Percentiles rank a stretch among this genome's conserved stretches.
Evolutionary conservation across 805 yeast genomes (phyloP).

Genomic region (Candida boleticola): DNA sequence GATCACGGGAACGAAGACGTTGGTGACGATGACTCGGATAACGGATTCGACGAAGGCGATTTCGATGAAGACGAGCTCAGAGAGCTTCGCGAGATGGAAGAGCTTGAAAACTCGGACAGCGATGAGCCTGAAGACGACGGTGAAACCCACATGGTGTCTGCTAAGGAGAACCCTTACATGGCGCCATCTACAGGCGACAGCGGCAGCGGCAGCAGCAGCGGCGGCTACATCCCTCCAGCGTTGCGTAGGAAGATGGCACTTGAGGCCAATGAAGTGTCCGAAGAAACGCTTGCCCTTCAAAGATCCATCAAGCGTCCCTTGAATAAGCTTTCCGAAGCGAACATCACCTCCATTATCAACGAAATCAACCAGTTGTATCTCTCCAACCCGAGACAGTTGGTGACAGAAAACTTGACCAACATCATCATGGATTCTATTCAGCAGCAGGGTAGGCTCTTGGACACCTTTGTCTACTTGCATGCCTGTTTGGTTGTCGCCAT

Average conservation of each 20-base stretch:
- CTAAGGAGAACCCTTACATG: slow-evolving; percentile 70
- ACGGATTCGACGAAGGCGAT: slow-evolving; percentile 8
- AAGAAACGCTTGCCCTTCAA: slow-evolving; percentile 47
- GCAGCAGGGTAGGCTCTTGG: slow-evolving; percentile 64
- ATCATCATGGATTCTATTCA: slow-evolving; percentile 64
- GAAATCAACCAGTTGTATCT: slow-evolving; percentile 65
- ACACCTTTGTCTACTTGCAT: slow-evolving; percentile 75
- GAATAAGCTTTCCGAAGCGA: slow-evolving; percentile 88
- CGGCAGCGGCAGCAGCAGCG: slow-evolving; percentile 30
- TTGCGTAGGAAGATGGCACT: slow-evolving; percentile 54
- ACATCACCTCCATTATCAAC: slow-evolving; percentile 64
- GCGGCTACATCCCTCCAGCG: slow-evolving; percentile 83
- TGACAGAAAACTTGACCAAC: slow-evolving; percentile 64
- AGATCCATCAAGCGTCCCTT: slow-evolving; percentile 76
- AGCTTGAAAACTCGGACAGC: slow-evolving; percentile 13
- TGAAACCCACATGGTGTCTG: slow-evolving; percentile 11
- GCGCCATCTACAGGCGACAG: slow-evolving; percentile 44
- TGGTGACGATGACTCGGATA: slow-evolving; percentile 4
- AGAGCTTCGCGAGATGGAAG: slow-evolving; percentile 33
- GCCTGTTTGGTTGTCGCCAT: slow-evolving; percentile 75
- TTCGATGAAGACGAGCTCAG: slow-evolving; percentile 22
- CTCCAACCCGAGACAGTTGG: slow-evolving; percentile 73
- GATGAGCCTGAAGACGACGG: slow-evolving; percentile 19
- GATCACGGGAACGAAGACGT: slow-evolving; percentile 8
- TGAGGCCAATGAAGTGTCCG: slow-evolving; percentile 33